Evolutionary conservation across 2,329 filamentous ascomycete genomes (phyloP), one percentile per base, ranked within the genome.

Genomic region (Colletotrichum melonis): DNA sequence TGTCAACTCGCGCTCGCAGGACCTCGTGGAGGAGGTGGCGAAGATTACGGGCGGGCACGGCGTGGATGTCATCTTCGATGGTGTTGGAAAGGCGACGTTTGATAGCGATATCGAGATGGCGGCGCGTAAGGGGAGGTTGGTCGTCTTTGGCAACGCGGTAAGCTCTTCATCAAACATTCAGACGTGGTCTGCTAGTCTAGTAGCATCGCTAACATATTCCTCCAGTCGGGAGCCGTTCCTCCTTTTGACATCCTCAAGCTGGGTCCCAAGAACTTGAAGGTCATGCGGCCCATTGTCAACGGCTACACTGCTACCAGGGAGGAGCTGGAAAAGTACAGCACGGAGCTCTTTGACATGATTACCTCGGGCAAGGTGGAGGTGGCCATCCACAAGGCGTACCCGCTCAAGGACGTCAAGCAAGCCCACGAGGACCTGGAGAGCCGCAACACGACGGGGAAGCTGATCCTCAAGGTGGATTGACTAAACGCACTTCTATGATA

Each of bases 21-120:
- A 88, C 74, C 84, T 92, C 28, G 88, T 89, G 69, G 82, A 81
- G 49, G 86, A 89, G 79, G 91, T 94, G 6, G 85, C 88, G 78
- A 88, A 93, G 80, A 91, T 94, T 62, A 98, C 95, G 0, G 89
- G 86, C 2, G 92, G 92, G 0, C 84, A 91, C 73, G 95, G 95
- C 8, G 92, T 93, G 2, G 89, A 91, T 75, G 94, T 92, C 11
- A 92, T 97, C 32, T 97, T 95, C 80, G 95, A 98, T 80, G 93
- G 94, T 6, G 94, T 98, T 3, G 95, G 95, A 14, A 94, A 94
- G 84, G 88, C 88, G 62, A 98, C 95, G 0, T 97, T 97, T 84
- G 94, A 98, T 77, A 87, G 90, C 24, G 93, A 92, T 78, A 81
- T 98, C 75, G 90, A 95, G 76, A 89, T 91, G 77, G 87, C 96